A percentile compares a stretch with the other conserved stretches of the same genome.
Conservation (phyloP, 768 basidiomycete species). For the Trichaptum fuscoviolaceum region DNA sequence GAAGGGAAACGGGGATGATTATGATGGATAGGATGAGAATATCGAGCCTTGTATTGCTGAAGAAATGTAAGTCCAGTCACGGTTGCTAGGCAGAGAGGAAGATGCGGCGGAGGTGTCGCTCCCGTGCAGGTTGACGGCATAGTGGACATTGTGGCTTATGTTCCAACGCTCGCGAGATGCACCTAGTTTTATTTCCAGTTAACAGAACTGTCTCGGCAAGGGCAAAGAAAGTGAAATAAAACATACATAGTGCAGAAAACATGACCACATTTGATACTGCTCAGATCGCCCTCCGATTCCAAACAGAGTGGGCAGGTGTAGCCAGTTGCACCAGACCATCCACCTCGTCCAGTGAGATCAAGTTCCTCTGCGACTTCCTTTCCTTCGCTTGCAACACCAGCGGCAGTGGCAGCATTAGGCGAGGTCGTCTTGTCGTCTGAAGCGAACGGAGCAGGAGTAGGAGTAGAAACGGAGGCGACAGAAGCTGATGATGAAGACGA, state of each 20-base stretch:
- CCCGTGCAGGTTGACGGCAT: not conserved
- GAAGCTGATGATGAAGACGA: not conserved
- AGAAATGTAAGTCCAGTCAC: not conserved
- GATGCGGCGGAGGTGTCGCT: not conserved
- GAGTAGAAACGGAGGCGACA: not conserved
- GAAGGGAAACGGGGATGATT: not conserved
- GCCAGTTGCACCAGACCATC: not conserved
- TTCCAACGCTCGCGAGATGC: not conserved
- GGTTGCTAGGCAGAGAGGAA: not conserved
- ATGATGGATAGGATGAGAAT: not conserved
- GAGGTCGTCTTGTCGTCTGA: not conserved
- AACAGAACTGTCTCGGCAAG: not conserved
- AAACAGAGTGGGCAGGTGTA: not conserved
- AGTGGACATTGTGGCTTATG: not conserved
- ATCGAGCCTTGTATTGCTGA: not conserved
- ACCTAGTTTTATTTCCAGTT: not conserved
- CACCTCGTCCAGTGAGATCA: not conserved
- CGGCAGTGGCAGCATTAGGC: not conserved
- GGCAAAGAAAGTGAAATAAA: not conserved
- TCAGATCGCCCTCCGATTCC: not conserved
- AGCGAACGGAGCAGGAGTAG: not conserved
- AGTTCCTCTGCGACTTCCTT: not conserved
- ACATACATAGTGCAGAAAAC: slow-evolving; percentile 3
- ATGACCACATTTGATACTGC: not conserved
- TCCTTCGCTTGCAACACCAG: not conserved